Percentiles rank a stretch among this genome's conserved stretches.
Conservation (phyloP, 805 yeast species). For the Candida krabiensis region DNA sequence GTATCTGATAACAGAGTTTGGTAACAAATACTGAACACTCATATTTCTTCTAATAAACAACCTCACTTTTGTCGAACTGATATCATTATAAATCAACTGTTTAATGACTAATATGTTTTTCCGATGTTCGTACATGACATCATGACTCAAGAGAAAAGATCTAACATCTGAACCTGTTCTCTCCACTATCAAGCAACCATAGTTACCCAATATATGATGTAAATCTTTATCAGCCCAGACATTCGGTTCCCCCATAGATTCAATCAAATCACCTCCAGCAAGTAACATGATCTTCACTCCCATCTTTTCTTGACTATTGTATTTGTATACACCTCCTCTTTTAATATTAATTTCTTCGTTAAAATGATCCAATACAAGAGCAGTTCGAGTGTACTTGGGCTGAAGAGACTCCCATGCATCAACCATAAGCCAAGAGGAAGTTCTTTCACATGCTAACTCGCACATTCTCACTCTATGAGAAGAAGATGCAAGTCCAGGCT, state of each 20-base stretch:
- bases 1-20: constrained; percentile 91
- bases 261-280: constrained; percentile 97
- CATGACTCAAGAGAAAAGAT: constrained; percentile 87
- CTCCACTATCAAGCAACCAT: constrained; percentile 96
- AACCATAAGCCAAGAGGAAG: constrained; percentile 97
- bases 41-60: constrained; percentile 90
- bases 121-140: constrained; percentile 95
- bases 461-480: constrained; percentile 95
- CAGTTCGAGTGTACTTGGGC: constrained; percentile 88
- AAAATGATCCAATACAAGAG: constrained; percentile 93
- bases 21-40: constrained; percentile 93
- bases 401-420: constrained; percentile 99
- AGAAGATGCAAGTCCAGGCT: constrained; percentile 88
- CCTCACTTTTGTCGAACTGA: constrained; percentile 91
- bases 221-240: constrained; percentile 98
- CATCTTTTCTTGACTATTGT: constrained; percentile 45
- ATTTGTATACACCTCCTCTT: constrained; percentile 75
- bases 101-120: constrained; percentile 91
- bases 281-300: constrained; percentile 94
- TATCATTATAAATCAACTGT: constrained; percentile 95
- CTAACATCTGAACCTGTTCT: constrained; percentile 96
- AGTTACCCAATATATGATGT: constrained; percentile 91
- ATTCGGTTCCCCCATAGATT: constrained; percentile 99
- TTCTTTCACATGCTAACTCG: constrained; percentile 95
- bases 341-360: constrained; percentile 91